phyloP scores from a whole-genome alignment of 495 filamentous ascomycete species.

The Oleoguttula mirabilis region DNA sequence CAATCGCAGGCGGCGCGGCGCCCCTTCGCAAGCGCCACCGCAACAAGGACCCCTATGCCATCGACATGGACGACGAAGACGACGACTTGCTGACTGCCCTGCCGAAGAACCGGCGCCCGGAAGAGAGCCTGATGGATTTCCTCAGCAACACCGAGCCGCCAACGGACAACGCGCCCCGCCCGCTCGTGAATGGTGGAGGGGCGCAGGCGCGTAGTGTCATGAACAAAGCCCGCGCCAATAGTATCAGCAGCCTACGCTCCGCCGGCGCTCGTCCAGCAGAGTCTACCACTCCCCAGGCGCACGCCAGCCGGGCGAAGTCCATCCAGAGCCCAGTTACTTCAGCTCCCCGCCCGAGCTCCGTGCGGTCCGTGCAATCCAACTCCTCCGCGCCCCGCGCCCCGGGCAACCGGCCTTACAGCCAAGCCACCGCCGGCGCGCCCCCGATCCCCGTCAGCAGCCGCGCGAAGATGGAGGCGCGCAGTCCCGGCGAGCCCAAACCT shows the following conservation, averaged over 20 bases:
- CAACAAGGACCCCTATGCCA: conserved; percentile 79
- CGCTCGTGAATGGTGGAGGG: conserved; percentile 17
- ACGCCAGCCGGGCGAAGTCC: neutral
- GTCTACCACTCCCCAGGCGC: neutral
- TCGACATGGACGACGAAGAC: conserved; percentile 76
- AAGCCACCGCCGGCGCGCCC: neutral
- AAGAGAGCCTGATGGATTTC: conserved; percentile 78
- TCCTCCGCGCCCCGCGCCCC: neutral
- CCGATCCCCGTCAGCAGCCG: neutral
- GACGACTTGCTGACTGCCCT: conserved; percentile 38
- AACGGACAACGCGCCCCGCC: conserved; percentile 36
- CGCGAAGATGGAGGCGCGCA: neutral
- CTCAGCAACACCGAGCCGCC: conserved; percentile 72
- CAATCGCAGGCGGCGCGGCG: neutral
- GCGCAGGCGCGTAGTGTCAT: conserved; percentile 3
- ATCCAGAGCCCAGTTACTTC: conserved; percentile 6
- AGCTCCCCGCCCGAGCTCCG: conserved; percentile 22
- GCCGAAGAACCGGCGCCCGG: conserved; percentile 30
- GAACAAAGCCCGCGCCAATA: conserved; percentile 7
- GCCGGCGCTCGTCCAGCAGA: neutral
- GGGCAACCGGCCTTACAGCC: neutral
- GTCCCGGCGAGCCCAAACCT: neutral
- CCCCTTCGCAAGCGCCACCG: conserved; percentile 57
- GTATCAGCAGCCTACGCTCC: conserved; percentile 3
- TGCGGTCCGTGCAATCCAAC: conserved; percentile 16